Evolutionary conservation across 805 yeast genomes (phyloP), one percentile per base, ranked within the genome.

Genomic region (Sugiyamaella mastotermitis): DNA sequence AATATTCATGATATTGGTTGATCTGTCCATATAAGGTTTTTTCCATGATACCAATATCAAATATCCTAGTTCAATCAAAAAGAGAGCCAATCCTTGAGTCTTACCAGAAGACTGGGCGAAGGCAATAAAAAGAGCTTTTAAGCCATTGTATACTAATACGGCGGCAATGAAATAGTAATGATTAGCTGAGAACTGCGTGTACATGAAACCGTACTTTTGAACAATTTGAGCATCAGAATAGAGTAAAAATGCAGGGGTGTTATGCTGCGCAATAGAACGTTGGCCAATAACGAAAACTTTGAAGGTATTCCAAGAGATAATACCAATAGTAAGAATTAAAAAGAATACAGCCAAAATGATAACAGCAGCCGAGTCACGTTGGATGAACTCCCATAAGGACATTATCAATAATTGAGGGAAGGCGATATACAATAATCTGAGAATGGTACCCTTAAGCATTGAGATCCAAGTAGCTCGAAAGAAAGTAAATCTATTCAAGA

Each of bases 331-430:
- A 40, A 81, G 62, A 1, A 85, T 33, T 28, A 88, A 64, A 58
- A 84, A 78, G 34, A 88, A 62, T 25, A 75, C 80, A 2, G 95
- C 90, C 42, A 85, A 62, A 4, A 85, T 87, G 41, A 88, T 76
- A 21, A 88, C 86, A 1, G 95, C 96, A 1, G 94, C 82, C 1
- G 96, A 86, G 54, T 88, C 96, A 37, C 72, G 64, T 52, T 71
- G 71, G 5, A 81, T 75, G 59, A 86, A 87, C 64, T 88, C 95
- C 92, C 94, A 88, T 38, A 87, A 67, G 8, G 95, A 78, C 41
- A 88, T 69, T 37, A 87, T 74, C 13, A 78, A 68, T 41, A 88
- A 62, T 58, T 87, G 94, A 2, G 94, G 78, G 60, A 84, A 86
- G 0, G 94, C 96, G 55, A 88, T 84, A 51, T 74, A 80, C 40